A percentile compares a stretch with the other conserved stretches of the same genome.
Conservation (phyloP, 139 green algal genomes). For the Volvox africanus region DNA sequence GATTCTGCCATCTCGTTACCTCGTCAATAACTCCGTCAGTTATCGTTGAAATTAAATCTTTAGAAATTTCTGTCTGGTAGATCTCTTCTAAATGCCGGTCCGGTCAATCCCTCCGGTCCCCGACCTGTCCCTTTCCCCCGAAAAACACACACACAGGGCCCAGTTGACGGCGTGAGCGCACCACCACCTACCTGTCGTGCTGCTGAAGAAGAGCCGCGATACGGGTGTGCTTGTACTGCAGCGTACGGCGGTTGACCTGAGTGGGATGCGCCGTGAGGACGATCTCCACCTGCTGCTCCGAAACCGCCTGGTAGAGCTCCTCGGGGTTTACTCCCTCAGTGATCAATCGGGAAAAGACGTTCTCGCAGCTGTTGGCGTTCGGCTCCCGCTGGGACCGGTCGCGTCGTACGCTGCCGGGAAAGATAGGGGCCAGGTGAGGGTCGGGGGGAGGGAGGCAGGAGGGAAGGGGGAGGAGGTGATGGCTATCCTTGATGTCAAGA, state of each 20-base stretch:
- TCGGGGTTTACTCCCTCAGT: constrained; percentile 74
- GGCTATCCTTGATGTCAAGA: background rate
- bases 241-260: constrained; percentile 88
- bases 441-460: background rate
- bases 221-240: constrained; percentile 91
- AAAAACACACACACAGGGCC: too few species aligned
- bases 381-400: constrained; percentile 64
- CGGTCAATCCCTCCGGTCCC: too few species aligned
- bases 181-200: constrained; percentile 72
- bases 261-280: constrained; percentile 94
- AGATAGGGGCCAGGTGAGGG: background rate
- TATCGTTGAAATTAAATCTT: too few species aligned
- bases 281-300: constrained; percentile 83
- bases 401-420: constrained; percentile 73
- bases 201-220: constrained; percentile 85
- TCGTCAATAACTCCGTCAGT: too few species aligned
- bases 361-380: constrained; percentile 72
- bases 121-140: too few species aligned
- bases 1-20: too few species aligned
- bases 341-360: constrained; percentile 79
- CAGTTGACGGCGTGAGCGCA: too few species aligned
- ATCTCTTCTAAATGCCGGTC: too few species aligned
- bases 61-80: too few species aligned
- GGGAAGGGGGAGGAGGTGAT: background rate
- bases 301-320: constrained; percentile 79